These are phyloP conservation scores for Xylariomycetidae sp. DNA, from an alignment of 2,329 filamentous ascomycete genomes.

Conservation along the genomic window DNA sequence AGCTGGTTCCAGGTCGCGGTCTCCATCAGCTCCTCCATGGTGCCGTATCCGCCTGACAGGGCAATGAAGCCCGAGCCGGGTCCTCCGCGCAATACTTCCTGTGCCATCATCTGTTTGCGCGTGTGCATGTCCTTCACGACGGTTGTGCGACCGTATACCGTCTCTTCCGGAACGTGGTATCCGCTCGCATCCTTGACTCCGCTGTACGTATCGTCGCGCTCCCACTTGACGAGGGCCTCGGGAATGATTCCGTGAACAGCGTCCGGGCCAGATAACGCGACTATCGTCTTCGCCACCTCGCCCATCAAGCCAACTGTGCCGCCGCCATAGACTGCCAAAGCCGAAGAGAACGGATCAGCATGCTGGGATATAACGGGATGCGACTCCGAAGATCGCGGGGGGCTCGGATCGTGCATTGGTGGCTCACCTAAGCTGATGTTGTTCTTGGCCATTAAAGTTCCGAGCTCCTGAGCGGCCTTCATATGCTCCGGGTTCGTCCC, in stretches of 20 bases:
- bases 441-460: slow-evolving; percentile 64
- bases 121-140: slow-evolving; percentile 95
- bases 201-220: slow-evolving; percentile 57
- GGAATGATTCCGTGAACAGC: slow-evolving; percentile 93
- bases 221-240: slow-evolving; percentile 71
- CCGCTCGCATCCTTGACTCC: slow-evolving; percentile 37
- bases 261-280: slow-evolving; percentile 71
- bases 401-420: too few species aligned
- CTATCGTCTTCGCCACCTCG: slow-evolving; percentile 80
- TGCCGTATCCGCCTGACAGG: slow-evolving; percentile 80
- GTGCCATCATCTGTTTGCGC: slow-evolving; percentile 88
- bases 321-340: slow-evolving; percentile 61
- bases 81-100: slow-evolving; percentile 74
- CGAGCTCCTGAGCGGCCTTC: slow-evolving; percentile 71
- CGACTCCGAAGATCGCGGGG: too few species aligned
- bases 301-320: slow-evolving; percentile 96
- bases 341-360: too few species aligned
- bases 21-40: slow-evolving; percentile 92
- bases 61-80: slow-evolving; percentile 86
- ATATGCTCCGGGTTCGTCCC: slow-evolving; percentile 71
- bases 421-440: slow-evolving; percentile 69
- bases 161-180: slow-evolving; percentile 56
- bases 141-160: slow-evolving; percentile 73
- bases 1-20: slow-evolving; percentile 93
- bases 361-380: too few species aligned